A percentile compares a stretch with the other conserved stretches of the same genome.
phyloP scores from a whole-genome alignment of 75 land plant species.

The Isoetes taiwanensis region DNA sequence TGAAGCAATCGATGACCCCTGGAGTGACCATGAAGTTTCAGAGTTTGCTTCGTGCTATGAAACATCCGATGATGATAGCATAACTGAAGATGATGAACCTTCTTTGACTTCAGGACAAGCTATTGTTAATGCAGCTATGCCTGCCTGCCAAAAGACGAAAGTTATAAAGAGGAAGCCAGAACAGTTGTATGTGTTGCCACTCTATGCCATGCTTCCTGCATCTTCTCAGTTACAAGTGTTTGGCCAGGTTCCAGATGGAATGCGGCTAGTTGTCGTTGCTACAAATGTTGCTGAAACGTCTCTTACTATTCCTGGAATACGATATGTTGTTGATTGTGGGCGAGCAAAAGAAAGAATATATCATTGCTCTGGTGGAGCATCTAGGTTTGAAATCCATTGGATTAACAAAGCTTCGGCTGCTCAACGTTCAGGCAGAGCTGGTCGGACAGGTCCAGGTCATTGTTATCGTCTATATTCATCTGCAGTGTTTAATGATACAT shows the following conservation, averaged over 20 bases:
- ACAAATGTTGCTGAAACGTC: slow-evolving; percentile 99
- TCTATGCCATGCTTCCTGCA: slow-evolving; percentile 94
- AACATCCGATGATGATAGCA: no score
- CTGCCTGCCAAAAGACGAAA: not conserved
- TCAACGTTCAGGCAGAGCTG: slow-evolving; percentile 97
- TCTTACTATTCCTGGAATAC: slow-evolving; percentile 94
- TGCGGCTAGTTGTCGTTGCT: slow-evolving; percentile 84
- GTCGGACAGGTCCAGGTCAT: slow-evolving; percentile 95
- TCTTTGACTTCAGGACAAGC: no score
- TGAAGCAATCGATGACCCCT: not conserved
- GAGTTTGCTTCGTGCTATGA: no score
- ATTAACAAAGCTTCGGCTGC: slow-evolving; percentile 98
- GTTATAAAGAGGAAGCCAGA: slow-evolving; percentile 18
- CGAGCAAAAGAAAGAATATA: slow-evolving; percentile 86
- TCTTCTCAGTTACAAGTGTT: slow-evolving; percentile 85
- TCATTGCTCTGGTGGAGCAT: slow-evolving; percentile 60
- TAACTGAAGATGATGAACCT: no score
- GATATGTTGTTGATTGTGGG: slow-evolving; percentile 96
- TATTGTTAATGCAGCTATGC: no score
- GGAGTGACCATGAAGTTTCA: no score
- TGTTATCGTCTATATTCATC: slow-evolving; percentile 93
- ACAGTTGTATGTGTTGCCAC: slow-evolving; percentile 60
- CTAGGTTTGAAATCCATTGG: slow-evolving; percentile 82
- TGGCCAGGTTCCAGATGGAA: slow-evolving; percentile 57
- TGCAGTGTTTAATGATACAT: slow-evolving; percentile 58